Base-by-base conservation (phyloP, 2,329 filamentous ascomycete species). In the Botryosphaeria dothidea region DNA sequence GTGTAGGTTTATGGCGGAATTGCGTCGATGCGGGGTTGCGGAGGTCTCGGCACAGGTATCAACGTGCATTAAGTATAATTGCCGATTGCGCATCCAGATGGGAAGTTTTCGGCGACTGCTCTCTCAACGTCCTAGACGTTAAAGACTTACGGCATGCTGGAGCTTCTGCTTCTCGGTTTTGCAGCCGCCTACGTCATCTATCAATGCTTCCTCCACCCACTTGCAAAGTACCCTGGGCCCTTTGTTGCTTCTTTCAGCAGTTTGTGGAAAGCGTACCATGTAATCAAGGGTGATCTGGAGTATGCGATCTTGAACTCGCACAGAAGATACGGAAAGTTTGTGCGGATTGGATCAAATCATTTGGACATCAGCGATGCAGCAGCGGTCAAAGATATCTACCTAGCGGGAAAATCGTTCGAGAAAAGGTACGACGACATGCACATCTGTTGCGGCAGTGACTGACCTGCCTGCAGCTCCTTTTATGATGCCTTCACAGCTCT, bases 151-250 rank as follows among this genome's bases (percentile, higher is more conserved):
- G n/a, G 3, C 27, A 61, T 61, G 49, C 25, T 63, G 5, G 45
- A 25, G 27, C 5, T 9, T 19, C 15, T 54, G n/a, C 13, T 63
- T 31, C 3, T 54, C 21, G 34, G 5, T 17, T 7, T 29, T 13
- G 0, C 36, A 27, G 21, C 21, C 21, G 36, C 36, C 31, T 64
- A 56, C 36, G 21, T 75, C 45, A 8, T 77, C 67, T 80, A 81
- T 67, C 73, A 77, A 45, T 65, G 81, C 8, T 78, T 75, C 38
- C 69, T 82, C 7, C 79, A 81, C 65, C 80, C 79, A 8, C 75
- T 81, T 3, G 73, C 79, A 5, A 72, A 70, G 19, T 81, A 80
- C 65, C 79, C 80, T 0, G 80, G 80, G n/a, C 80, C 80, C 1
- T 70, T 75, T 19, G 74, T 77, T 19, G 75, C 75, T 15, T 70